phyloP scores from a whole-genome alignment of 495 filamentous ascomycete genomes.

The Hyaloscypha bicolor region DNA sequence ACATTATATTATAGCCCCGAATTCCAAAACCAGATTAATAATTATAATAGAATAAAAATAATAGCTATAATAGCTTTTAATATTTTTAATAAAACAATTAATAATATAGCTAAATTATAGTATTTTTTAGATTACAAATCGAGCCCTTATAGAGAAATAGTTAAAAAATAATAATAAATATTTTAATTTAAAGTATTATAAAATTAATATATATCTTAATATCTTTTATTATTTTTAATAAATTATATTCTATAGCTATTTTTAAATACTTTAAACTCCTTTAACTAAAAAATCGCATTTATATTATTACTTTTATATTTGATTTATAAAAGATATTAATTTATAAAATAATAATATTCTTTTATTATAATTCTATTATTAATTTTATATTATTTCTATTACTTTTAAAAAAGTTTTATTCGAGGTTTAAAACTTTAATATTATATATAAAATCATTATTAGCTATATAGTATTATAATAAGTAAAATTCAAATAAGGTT shows the following conservation, averaged over 20 bases:
- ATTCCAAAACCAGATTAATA: too few relatives aligned
- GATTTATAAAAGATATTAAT: background rate
- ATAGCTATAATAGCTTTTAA: too few relatives aligned
- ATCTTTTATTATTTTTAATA: conserved; percentile 13
- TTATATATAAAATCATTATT: background rate
- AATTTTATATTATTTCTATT: background rate
- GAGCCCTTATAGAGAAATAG: too few relatives aligned
- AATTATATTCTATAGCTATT: conserved; percentile 13
- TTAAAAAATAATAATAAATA: too few relatives aligned
- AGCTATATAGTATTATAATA: background rate
- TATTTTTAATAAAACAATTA: too few relatives aligned
- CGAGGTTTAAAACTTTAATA: background rate
- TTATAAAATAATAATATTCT: background rate
- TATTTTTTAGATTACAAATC: too few relatives aligned
- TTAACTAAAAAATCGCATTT: conserved; percentile 3
- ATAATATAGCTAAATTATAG: too few relatives aligned
- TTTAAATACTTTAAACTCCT: conserved; percentile 1
- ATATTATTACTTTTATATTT: background rate
- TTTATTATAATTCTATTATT: conserved; percentile 2
- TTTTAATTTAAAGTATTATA: background rate
- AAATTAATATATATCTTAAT: conserved; percentile 6
- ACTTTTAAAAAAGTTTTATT: background rate
- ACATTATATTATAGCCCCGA: too few relatives aligned
- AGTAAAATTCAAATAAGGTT: conserved; percentile 6
- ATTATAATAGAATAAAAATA: too few relatives aligned